Conservation (phyloP, 2,329 filamentous ascomycete species). For the Nemania sp. region DNA sequence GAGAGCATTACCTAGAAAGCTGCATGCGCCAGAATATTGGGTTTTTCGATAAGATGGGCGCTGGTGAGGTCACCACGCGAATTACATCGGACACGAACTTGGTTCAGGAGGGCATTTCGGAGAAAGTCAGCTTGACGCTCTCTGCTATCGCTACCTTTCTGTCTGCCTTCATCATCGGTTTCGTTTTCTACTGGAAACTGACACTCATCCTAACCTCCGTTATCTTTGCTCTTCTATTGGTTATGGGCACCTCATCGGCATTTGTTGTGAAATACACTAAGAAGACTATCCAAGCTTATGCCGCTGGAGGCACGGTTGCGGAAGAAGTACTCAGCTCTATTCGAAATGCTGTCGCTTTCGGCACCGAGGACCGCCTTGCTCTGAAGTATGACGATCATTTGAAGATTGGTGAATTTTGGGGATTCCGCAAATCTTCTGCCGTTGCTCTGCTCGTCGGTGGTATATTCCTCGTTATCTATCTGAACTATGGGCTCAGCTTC, state of each 20-base stretch:
- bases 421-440: constrained; percentile 78
- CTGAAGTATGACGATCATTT: constrained; percentile 85
- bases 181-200: constrained; percentile 91
- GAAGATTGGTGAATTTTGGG: constrained; percentile 77
- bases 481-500: constrained; percentile 89
- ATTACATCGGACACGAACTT: constrained; percentile 95
- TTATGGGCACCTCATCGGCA: constrained; percentile 78
- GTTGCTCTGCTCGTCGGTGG: constrained; percentile 83
- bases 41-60: constrained; percentile 92
- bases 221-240: constrained; percentile 80
- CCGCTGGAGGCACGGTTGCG: constrained; percentile 85
- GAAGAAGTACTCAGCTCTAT: constrained; percentile 96
- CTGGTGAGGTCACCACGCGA: constrained; percentile 92
- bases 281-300: constrained; percentile 81
- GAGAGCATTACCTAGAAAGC: constrained; percentile 84
- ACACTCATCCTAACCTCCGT: constrained; percentile 88
- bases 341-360: constrained; percentile 91
- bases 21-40: constrained; percentile 90
- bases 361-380: constrained; percentile 92
- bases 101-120: constrained; percentile 92
- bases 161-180: constrained; percentile 90
- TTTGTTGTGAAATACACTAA: constrained; percentile 88
- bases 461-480: constrained; percentile 86
- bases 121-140: constrained; percentile 85
- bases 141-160: constrained; percentile 84